phyloP scores from a whole-genome alignment of 2,329 filamentous ascomycete genomes.

The Corynespora cassiicola region DNA sequence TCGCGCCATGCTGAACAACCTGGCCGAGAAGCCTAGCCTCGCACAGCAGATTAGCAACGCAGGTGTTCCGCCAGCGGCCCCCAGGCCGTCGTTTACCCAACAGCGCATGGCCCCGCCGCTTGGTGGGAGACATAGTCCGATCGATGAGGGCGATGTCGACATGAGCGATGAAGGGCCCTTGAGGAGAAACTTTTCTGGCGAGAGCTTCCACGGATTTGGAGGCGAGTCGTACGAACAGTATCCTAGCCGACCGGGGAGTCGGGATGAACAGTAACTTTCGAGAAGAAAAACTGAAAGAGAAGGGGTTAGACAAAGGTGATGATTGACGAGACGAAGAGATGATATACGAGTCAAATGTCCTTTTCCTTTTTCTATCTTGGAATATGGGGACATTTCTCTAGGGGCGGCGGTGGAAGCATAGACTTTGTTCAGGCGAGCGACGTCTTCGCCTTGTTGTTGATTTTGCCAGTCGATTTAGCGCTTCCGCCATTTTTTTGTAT shows the following conservation, averaged over 20 bases:
- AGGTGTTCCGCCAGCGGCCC: slow-evolving; percentile 43
- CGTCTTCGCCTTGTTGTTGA: no score
- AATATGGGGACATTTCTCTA: no score
- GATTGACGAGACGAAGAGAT: no score
- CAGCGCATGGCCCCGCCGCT: slow-evolving; percentile 13
- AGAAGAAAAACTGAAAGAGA: no score
- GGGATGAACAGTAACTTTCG: no score
- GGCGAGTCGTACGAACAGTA: slow-evolving; percentile 28
- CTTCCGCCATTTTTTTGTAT: no score
- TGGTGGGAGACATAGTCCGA: neutral
- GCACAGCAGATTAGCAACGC: slow-evolving; percentile 45
- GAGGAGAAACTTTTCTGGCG: slow-evolving; percentile 24
- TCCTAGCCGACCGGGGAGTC: slow-evolving; percentile 26
- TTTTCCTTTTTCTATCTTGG: no score
- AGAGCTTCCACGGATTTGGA: slow-evolving; percentile 39
- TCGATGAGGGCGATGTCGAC: slow-evolving; percentile 24
- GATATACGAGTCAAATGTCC: no score
- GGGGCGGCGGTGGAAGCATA: no score
- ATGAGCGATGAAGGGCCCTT: slow-evolving; percentile 33
- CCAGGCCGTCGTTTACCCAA: slow-evolving; percentile 4
- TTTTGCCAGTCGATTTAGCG: no score
- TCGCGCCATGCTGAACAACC: slow-evolving; percentile 50
- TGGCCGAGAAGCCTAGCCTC: slow-evolving; percentile 52
- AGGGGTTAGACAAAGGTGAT: no score
- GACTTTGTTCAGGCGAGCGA: no score